Conservation (phyloP, 306 rosid genomes). For the Vigna unguiculata region DNA sequence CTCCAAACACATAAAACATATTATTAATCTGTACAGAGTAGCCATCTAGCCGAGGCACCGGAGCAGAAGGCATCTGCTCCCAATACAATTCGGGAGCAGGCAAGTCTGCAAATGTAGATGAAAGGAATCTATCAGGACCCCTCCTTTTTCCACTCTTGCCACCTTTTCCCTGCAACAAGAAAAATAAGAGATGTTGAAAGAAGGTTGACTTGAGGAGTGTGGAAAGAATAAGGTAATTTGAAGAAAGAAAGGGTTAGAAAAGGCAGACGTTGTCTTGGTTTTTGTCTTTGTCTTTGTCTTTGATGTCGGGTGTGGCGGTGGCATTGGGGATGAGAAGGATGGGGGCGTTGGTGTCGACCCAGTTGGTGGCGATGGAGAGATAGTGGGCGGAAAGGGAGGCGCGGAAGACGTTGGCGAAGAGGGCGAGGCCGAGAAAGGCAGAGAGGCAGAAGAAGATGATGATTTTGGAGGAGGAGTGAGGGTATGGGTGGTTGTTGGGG, state of each 20-base stretch:
- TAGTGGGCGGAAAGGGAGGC: slow-evolving; percentile 57
- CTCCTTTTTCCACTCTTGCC: slow-evolving; percentile 19
- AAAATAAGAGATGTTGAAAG: neutral
- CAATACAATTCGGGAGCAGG: slow-evolving; percentile 79
- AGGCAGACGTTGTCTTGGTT: neutral
- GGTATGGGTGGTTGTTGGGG: neutral
- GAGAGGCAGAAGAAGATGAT: slow-evolving; percentile 50
- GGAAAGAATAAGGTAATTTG: neutral
- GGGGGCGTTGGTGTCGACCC: slow-evolving; percentile 49
- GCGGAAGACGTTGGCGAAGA: slow-evolving; percentile 64
- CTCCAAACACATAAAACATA: slow-evolving; percentile 75
- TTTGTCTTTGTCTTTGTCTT: neutral
- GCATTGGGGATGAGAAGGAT: slow-evolving; percentile 43
- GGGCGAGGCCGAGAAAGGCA: slow-evolving; percentile 51
- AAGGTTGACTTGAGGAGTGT: too few species aligned
- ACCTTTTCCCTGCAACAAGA: slow-evolving; percentile 46
- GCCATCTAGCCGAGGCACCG: slow-evolving; percentile 92
- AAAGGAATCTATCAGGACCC: slow-evolving; percentile 50
- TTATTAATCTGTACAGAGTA: slow-evolving; percentile 71
- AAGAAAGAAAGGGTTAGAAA: neutral
- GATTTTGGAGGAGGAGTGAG: slow-evolving; percentile 41
- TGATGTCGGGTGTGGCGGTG: slow-evolving; percentile 3
- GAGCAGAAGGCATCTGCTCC: slow-evolving; percentile 86
- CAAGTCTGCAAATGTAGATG: slow-evolving; percentile 79
- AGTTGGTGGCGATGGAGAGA: slow-evolving; percentile 54